Evolutionary conservation across 139 green algal species (phyloP).

Genomic region (Tetradesmus lagerheimii): DNA sequence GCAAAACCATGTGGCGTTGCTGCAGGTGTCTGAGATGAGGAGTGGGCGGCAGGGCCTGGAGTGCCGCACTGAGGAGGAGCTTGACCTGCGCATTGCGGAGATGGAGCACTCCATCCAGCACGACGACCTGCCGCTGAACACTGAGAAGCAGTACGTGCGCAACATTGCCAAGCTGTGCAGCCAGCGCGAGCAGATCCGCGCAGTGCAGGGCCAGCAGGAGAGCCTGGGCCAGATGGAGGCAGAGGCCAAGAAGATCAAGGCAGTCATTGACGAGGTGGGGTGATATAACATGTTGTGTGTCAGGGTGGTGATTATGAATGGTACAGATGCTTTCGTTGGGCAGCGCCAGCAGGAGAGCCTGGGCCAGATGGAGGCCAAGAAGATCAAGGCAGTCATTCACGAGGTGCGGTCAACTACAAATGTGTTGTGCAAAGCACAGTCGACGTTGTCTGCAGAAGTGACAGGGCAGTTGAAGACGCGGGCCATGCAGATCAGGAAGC

Average conservation of each 20-base stretch:
- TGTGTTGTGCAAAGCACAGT: too few species aligned
- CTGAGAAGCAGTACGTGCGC: slow-evolving; percentile 64
- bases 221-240: slow-evolving; percentile 54
- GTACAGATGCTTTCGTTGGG: too few species aligned
- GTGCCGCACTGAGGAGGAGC: slow-evolving; percentile 61
- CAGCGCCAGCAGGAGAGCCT: too few species aligned
- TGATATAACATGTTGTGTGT: too few species aligned
- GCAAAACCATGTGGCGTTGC: too few species aligned
- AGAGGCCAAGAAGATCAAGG: slow-evolving; percentile 55
- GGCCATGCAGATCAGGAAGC: too few species aligned
- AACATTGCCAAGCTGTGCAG: slow-evolving; percentile 28
- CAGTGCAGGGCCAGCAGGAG: slow-evolving; percentile 36
- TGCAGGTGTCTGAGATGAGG: slow-evolving; percentile 26
- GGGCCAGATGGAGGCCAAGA: slow-evolving; percentile 53
- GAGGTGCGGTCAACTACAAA: too few species aligned
- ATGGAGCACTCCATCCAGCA: slow-evolving; percentile 61
- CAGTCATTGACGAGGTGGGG: slow-evolving; percentile 45
- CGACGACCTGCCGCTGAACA: slow-evolving; percentile 44
- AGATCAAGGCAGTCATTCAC: slow-evolving; percentile 49
- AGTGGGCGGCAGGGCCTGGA: slow-evolving; percentile 50
- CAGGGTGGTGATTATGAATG: too few species aligned
- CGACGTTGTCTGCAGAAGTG: too few species aligned
- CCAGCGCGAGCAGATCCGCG: slow-evolving; percentile 39
- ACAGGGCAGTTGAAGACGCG: too few species aligned
- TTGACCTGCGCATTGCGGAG: slow-evolving; percentile 64